These are phyloP conservation scores for Linnemannia hyalina DNA, from an alignment of 192 early-diverging fungal species.

Conservation along the genomic window DNA sequence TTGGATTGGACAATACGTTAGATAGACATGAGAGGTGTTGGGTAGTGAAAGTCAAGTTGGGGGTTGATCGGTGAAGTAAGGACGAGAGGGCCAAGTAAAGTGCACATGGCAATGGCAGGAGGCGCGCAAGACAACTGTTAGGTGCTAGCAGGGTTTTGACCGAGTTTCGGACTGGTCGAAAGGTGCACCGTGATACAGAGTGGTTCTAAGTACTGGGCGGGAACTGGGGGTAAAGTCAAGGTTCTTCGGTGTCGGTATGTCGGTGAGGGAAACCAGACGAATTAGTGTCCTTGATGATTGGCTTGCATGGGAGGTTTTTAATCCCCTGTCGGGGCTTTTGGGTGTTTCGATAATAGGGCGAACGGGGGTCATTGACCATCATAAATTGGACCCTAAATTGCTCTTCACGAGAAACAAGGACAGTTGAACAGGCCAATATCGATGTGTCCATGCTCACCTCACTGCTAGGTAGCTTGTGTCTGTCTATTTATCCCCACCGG, in stretches of 20 bases:
- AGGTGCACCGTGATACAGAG: background rate
- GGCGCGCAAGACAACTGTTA: background rate
- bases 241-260: background rate
- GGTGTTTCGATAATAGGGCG: background rate
- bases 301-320: background rate
- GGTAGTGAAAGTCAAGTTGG: background rate
- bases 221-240: background rate
- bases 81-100: background rate
- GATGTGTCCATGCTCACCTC: no score
- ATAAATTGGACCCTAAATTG: constrained; percentile 5
- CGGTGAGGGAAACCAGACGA: no score
- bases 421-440: background rate
- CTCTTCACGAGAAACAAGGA: background rate
- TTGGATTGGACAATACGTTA: background rate
- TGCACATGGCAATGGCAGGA: background rate
- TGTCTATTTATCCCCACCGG: no score
- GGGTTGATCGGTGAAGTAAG: background rate
- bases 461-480: no score
- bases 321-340: background rate
- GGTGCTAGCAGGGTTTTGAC: background rate
- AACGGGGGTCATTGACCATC: background rate
- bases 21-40: background rate
- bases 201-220: background rate
- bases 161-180: no score
- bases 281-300: no score